Evolutionary conservation across 202 grass and related monocot species (phyloP), one percentile per base, ranked within the genome.

Genomic region (Elaeis oleifera): DNA sequence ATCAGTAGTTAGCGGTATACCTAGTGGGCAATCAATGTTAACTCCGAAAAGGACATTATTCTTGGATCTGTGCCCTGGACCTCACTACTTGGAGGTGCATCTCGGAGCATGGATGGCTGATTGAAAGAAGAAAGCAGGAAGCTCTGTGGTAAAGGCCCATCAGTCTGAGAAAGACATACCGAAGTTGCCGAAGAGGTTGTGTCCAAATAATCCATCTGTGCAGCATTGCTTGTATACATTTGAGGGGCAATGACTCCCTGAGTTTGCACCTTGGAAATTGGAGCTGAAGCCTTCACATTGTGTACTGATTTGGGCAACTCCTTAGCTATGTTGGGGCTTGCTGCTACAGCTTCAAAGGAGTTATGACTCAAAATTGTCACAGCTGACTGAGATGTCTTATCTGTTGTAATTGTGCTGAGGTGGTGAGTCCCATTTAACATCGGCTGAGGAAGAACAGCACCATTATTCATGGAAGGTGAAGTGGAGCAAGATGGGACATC

Each of bases 161-260:
- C 81, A 71, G 81, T 68, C 68, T 89, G 84, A 62, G 89, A 95
- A 71, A 95, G 82, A 58, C 85, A 89, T 54, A 85, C 81, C 17
- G 89, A 95, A 74, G 81, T 95, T 66, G 81, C 75, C 63, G 89
- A 94, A 65, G 89, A 87, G 53, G 83, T 84, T 3, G 83, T 85
- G 53, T 94, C 89, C 58, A 94, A 79, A 77, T 80, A 84, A 72
- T 89, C 85, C 58, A 85, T 57, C 6, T 85, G 73, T 59, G 65
- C 53, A 28, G 71, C 71, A 50, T 72, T 84, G 58, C 77, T 82
- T 58, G 74, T 71, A 54, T 79, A 79, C 36, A 73, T 64, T 77
- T 76, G 81, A 53, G 76, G 71, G 44, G 68, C 74, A 72, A 58
- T 9, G 57, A 54, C 65, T 59, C 39, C 76, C 60, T 80, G 83